Conservation (phyloP, 176 grass and related monocot species). For the Oryza australiensis region DNA sequence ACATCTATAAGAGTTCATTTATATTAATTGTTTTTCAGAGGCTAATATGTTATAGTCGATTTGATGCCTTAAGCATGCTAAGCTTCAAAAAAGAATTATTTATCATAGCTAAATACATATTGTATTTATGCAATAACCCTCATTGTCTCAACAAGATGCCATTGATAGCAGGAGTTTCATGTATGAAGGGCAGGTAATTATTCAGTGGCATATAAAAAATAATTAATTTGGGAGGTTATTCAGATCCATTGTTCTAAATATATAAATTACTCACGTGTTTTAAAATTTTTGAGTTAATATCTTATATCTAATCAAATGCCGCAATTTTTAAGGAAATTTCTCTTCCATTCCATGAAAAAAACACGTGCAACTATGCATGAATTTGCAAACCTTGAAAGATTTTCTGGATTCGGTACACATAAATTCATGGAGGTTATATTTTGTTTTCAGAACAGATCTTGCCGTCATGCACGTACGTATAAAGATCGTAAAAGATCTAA, state of each 20-base stretch:
- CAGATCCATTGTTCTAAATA: background rate
- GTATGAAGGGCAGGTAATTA: no score
- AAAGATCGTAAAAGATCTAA: conserved; percentile 25
- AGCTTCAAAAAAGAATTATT: background rate
- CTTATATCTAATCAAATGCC: background rate
- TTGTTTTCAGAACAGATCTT: background rate
- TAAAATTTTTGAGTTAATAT: background rate
- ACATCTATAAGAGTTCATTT: no score
- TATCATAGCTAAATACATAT: no score
- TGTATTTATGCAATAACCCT: no score
- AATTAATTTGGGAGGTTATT: background rate
- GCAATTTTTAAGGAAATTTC: background rate
- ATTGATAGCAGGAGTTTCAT: no score
- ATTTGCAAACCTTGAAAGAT: background rate
- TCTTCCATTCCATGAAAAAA: background rate
- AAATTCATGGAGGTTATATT: background rate
- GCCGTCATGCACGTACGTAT: background rate
- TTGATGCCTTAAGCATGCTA: no score
- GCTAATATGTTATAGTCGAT: no score
- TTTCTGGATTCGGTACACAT: background rate
- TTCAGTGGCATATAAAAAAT: no score
- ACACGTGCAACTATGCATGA: background rate
- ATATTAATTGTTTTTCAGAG: no score
- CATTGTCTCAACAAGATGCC: no score
- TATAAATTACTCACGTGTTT: background rate